These are phyloP conservation scores for Blumeria hordei DNA, from an alignment of 2,329 filamentous ascomycete species.

Conservation along the genomic window DNA sequence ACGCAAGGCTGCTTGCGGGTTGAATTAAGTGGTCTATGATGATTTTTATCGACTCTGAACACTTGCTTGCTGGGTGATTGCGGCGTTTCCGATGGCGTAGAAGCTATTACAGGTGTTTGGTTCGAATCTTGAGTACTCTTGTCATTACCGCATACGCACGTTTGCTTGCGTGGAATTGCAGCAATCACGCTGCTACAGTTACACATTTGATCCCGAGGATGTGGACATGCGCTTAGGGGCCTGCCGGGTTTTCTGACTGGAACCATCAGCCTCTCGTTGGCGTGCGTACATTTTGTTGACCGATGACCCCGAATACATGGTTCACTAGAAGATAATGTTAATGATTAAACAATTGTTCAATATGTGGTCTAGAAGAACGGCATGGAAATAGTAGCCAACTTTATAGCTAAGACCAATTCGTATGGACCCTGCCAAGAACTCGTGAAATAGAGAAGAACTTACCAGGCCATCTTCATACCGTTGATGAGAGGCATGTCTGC, in stretches of 20 bases:
- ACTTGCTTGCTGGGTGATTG: conserved; percentile 13
- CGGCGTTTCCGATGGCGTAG: conserved; percentile 10
- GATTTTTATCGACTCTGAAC: conserved; percentile 13
- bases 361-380: too few relatives aligned
- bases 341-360: not conserved
- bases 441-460: conserved; percentile 15
- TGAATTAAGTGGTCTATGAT: conserved; percentile 5
- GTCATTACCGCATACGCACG: conserved; percentile 25
- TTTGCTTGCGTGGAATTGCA: conserved; percentile 33
- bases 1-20: conserved; percentile 25
- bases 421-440: conserved; percentile 1
- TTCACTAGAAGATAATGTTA: conserved; percentile 23
- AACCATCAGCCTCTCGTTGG: conserved; percentile 40
- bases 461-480: conserved; percentile 53
- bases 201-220: conserved; percentile 25
- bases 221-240: conserved; percentile 44
- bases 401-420: not conserved
- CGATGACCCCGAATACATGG: conserved; percentile 55
- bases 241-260: conserved; percentile 49
- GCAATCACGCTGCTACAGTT: conserved; percentile 40
- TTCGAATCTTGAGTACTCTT: conserved; percentile 6
- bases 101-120: conserved; percentile 2
- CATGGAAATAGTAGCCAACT: too few relatives aligned
- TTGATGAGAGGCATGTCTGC: conserved; percentile 40
- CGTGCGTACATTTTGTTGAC: conserved; percentile 50